Evolutionary conservation across 345 rosid species (phyloP).

Genomic region (Syzygium aqueum): DNA sequence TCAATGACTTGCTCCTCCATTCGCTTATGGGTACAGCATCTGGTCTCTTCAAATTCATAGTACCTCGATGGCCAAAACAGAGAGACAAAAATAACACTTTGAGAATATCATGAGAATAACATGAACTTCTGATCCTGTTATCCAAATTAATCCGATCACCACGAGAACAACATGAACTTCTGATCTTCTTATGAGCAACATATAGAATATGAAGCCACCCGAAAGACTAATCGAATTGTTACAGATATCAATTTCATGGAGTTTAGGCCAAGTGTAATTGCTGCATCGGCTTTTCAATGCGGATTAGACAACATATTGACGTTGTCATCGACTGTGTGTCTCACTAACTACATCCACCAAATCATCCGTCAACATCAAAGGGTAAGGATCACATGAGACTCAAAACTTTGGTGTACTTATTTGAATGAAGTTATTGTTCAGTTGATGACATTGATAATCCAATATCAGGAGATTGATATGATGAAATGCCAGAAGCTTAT

Average conservation of each 20-base stretch:
- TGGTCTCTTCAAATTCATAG: background rate
- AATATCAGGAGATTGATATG: slow-evolving; percentile 18
- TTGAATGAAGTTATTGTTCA: background rate
- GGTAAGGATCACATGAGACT: slow-evolving; percentile 8
- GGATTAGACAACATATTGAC: slow-evolving; percentile 19
- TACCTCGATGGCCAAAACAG: background rate
- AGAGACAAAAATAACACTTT: background rate
- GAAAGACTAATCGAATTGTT: background rate
- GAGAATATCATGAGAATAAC: background rate
- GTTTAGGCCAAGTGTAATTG: slow-evolving; percentile 47
- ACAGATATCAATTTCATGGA: slow-evolving; percentile 38
- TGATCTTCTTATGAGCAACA: background rate
- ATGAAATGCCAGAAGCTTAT: slow-evolving; percentile 24
- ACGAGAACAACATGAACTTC: background rate
- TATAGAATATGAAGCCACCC: background rate
- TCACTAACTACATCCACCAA: slow-evolving; percentile 12
- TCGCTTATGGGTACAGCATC: slow-evolving; percentile 1
- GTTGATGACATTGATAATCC: background rate
- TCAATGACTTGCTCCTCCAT: slow-evolving; percentile 27
- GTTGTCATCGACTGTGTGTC: slow-evolving; percentile 6
- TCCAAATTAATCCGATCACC: background rate
- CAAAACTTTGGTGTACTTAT: background rate
- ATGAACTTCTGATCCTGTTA: background rate
- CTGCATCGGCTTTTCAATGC: slow-evolving; percentile 35
- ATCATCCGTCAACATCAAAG: slow-evolving; percentile 6